Percentiles rank a stretch among this genome's conserved stretches.
Conservation (phyloP, 331 rosid species). For the Phaseolus coccineus region DNA sequence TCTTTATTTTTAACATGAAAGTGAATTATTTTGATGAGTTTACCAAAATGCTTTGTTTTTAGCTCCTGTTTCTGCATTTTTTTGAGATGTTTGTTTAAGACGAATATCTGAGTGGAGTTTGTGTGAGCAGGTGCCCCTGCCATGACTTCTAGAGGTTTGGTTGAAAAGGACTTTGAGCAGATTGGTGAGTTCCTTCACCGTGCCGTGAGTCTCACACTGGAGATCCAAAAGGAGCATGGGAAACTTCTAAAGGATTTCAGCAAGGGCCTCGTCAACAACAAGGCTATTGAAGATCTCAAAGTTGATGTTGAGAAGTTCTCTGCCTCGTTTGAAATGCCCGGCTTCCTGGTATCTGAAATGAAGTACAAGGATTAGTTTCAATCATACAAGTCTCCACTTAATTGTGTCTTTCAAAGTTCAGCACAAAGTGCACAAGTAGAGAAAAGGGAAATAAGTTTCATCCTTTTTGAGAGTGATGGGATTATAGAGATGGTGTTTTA, state of each 20-base stretch:
- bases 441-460: conserved; percentile 33
- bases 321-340: conserved; percentile 85
- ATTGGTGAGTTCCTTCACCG: conserved; percentile 97
- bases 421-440: not conserved
- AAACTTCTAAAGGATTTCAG: conserved; percentile 97
- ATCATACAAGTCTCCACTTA: conserved; percentile 3
- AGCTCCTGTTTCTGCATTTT: not conserved
- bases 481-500: conserved; percentile 29
- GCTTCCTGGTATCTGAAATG: conserved; percentile 80
- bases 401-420: conserved; percentile 18
- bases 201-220: conserved; percentile 79
- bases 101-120: conserved; percentile 19
- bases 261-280: conserved; percentile 91
- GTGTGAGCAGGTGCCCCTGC: conserved; percentile 84
- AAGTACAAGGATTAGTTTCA: conserved; percentile 84
- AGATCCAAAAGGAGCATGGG: conserved; percentile 84
- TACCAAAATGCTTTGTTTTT: not conserved
- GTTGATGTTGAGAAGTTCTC: conserved; percentile 90
- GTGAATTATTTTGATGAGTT: not conserved
- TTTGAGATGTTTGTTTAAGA: not conserved
- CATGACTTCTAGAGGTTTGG: conserved; percentile 97
- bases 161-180: conserved; percentile 95
- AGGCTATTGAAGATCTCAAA: conserved; percentile 84
- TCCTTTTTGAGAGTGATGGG: conserved; percentile 26
- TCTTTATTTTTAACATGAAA: not conserved